Conservation (phyloP, 2,329 filamentous ascomycete species). For the Exophiala dermatitidis region DNA sequence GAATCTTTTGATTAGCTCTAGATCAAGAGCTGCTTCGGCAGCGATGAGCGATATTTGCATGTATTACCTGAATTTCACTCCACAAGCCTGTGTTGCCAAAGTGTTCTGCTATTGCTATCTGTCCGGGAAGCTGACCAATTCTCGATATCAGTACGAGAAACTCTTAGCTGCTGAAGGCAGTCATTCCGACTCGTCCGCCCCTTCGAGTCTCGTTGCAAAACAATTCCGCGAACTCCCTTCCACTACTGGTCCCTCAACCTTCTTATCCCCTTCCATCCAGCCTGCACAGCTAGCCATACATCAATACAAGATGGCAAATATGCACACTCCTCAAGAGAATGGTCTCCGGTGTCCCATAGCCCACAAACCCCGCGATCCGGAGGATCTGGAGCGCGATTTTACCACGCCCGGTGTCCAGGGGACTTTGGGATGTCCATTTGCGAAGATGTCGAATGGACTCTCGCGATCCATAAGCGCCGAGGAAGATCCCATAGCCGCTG, state of each 20-base stretch:
- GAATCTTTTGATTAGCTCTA: slow-evolving; percentile 64
- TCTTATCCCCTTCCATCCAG: slow-evolving; percentile 5
- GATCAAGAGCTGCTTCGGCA: slow-evolving; percentile 62
- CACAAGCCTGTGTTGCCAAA: slow-evolving; percentile 11
- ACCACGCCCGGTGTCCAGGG: slow-evolving; percentile 78
- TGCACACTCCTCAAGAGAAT: neutral
- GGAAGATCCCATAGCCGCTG: slow-evolving; percentile 46
- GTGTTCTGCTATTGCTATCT: neutral
- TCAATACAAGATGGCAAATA: slow-evolving; percentile 14
- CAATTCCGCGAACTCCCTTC: slow-evolving; percentile 36
- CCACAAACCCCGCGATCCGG: slow-evolving; percentile 13
- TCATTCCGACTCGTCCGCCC: slow-evolving; percentile 11
- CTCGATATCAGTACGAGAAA: slow-evolving; percentile 31
- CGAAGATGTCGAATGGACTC: slow-evolving; percentile 40
- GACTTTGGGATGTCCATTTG: slow-evolving; percentile 74
- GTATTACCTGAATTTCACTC: slow-evolving; percentile 46
- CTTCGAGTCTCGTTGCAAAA: slow-evolving; percentile 11
- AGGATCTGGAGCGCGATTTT: slow-evolving; percentile 76
- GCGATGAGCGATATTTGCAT: slow-evolving; percentile 56
- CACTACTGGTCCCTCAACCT: slow-evolving; percentile 36
- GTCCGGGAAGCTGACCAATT: slow-evolving; percentile 28
- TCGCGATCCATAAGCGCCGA: slow-evolving; percentile 35
- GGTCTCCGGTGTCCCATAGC: slow-evolving; percentile 25
- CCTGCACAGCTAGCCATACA: slow-evolving; percentile 11
- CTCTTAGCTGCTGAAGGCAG: slow-evolving; percentile 27